Conservation (phyloP, 108 stramenopile species). For the Cyclotella atomus region DNA sequence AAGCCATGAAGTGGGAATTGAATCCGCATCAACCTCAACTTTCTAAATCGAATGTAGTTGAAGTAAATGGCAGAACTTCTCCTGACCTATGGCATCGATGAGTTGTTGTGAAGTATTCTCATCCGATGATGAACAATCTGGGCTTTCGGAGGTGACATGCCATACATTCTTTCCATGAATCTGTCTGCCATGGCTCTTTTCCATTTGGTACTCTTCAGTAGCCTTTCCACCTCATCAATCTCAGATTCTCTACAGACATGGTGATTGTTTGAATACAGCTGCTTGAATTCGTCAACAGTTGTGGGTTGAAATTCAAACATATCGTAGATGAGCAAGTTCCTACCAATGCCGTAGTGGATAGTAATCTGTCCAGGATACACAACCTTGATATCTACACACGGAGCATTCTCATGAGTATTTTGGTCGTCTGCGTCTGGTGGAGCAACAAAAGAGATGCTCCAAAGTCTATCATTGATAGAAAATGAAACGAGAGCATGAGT, state of each 20-base stretch:
- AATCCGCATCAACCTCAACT: neutral
- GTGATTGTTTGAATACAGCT: neutral
- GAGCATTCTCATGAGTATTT: neutral
- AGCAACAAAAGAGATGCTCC: conserved; percentile 5
- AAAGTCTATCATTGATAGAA: conserved; percentile 3
- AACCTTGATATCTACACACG: conserved; percentile 2
- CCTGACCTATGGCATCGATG: neutral
- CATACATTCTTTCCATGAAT: neutral
- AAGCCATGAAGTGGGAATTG: conserved; percentile 2
- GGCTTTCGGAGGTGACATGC: neutral
- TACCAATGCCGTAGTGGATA: conserved; percentile 1
- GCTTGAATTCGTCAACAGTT: neutral
- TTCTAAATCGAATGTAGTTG: conserved; percentile 7
- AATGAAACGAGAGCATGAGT: no score
- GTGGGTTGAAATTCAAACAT: conserved; percentile 10
- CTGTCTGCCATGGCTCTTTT: neutral
- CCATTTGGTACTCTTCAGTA: neutral
- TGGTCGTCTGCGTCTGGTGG: neutral
- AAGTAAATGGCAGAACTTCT: conserved; percentile 5
- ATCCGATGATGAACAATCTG: neutral
- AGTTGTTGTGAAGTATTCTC: neutral
- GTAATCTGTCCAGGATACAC: conserved; percentile 1
- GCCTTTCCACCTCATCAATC: neutral
- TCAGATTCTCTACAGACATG: neutral
- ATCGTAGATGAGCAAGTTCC: conserved; percentile 5